Evolutionary conservation across 768 basidiomycete genomes (phyloP), one percentile per base, ranked within the genome.

Genomic region (Naematelia encephala): DNA sequence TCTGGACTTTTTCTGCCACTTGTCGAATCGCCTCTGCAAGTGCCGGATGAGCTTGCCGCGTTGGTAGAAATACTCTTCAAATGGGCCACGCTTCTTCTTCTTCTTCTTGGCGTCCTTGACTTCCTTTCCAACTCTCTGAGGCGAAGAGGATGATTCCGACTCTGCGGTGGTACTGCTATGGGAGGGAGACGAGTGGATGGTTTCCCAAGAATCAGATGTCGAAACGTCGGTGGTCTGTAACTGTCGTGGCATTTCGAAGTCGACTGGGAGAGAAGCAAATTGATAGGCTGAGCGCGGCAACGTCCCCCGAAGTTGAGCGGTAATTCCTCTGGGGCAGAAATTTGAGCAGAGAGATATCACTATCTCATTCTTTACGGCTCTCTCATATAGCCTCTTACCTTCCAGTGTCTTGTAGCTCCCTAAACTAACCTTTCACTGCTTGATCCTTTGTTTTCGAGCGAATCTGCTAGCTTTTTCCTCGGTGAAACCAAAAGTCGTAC

Each of bases 51-150:
- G 61, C 48, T 67, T 71, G 27, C 61, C 49, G 42, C 68, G 69
- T 46, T 71, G 59, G 54, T 54, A 30, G 44, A 71, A 68, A 42
- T 68, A 71, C 44, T 64, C 66, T 44, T 68, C 60, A 27, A 62
- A 54, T 5, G 57, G 60, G 27, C 48, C 47, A 10, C 50, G 26
- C 44, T 48, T 56, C 21, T 47, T 25, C 22, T 56, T 47, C 21
- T 28, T 56, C 10, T 56, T 11, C 43, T 22, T 54, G 25, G 19
- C 16, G 5, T 29, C 30, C 44, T 56, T 23, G 34, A 30, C 22
- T 13, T 43, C 34, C 51, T 53, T 42, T 19, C 4, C 13, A 8
- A 16, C n/a, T 22, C 23, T 53, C 3, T 53, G 34, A 16, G 8
- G 34, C 34, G 34, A 39, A 8, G 34, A 39, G 34, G 34, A 39